A percentile compares a stretch with the other conserved stretches of the same genome.
Conservation (phyloP, 2,329 filamentous ascomycete genomes). For the Pezicula neosporulosa region DNA sequence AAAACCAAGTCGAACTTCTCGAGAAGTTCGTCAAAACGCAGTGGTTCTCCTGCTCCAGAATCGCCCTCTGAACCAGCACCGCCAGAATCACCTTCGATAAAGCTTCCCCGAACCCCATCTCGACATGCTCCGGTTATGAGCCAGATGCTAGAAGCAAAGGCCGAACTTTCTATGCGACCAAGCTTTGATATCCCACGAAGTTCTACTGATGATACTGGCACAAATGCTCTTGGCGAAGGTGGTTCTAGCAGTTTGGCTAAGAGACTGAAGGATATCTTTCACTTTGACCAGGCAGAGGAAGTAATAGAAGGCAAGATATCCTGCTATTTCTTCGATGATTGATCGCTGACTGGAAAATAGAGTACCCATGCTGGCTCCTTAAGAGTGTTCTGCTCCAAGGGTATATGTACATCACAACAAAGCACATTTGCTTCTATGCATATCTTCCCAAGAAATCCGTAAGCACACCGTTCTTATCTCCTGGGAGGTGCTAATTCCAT, state of each 20-base stretch:
- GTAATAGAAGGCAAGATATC: constrained; percentile 65
- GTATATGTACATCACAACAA: constrained; percentile 91
- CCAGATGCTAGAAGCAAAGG: constrained; percentile 71
- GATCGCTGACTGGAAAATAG: constrained; percentile 36
- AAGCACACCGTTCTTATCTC: constrained; percentile 30
- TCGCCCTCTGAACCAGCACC: constrained; percentile 27
- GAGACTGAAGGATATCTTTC: constrained; percentile 79
- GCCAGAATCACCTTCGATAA: constrained; percentile 15
- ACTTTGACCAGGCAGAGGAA: constrained; percentile 76
- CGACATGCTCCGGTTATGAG: constrained; percentile 70
- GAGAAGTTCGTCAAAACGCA: constrained; percentile 29
- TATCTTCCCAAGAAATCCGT: constrained; percentile 92
- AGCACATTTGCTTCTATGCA: constrained; percentile 95
- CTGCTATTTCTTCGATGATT: background rate
- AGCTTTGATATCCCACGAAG: constrained; percentile 48
- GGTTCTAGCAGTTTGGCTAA: constrained; percentile 60
- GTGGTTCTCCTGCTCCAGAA: constrained; percentile 15
- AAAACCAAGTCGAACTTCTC: constrained; percentile 32
- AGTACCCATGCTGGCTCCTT: constrained; percentile 91
- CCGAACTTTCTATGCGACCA: constrained; percentile 56
- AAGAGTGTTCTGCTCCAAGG: constrained; percentile 91
- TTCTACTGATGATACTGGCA: constrained; percentile 12
- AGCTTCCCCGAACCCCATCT: constrained; percentile 31
- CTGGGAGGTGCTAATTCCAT: constrained; percentile 24
- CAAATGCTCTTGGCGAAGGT: constrained; percentile 26